Percentiles rank a stretch among this genome's conserved stretches.
Evolutionary conservation across 495 filamentous ascomycete genomes (phyloP).

Genomic region (Venustampulla echinocandica): DNA sequence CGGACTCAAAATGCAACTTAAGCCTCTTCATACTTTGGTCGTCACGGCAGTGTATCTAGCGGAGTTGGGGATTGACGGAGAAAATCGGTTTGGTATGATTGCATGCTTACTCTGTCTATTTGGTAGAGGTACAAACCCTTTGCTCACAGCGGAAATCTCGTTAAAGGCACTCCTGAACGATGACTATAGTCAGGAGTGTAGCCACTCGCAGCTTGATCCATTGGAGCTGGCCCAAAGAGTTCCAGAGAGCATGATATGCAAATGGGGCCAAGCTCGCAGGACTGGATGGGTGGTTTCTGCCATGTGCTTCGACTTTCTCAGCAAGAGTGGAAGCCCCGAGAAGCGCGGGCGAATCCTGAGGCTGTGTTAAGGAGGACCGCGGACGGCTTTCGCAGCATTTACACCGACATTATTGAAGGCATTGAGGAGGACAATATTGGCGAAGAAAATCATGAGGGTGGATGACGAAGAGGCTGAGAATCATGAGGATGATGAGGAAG

Average conservation of each 20-base stretch:
- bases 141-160: slow-evolving; percentile 15
- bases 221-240: slow-evolving; percentile 7
- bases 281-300: slow-evolving; percentile 15
- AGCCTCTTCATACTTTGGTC: slow-evolving; percentile 32
- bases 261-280: slow-evolving; percentile 8
- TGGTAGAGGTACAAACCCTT: slow-evolving; percentile 17
- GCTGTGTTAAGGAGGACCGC: background rate
- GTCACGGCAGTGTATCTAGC: slow-evolving; percentile 29
- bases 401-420: slow-evolving; percentile 7
- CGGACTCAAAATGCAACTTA: slow-evolving; percentile 26
- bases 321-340: slow-evolving; percentile 5
- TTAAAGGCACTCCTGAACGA: slow-evolving; percentile 5
- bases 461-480: background rate
- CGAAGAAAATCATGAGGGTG: slow-evolving; percentile 1
- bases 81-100: slow-evolving; percentile 34
- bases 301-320: slow-evolving; percentile 6
- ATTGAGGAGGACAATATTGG: background rate
- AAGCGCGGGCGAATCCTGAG: background rate
- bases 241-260: slow-evolving; percentile 3
- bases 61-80: slow-evolving; percentile 24
- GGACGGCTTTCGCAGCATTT: slow-evolving; percentile 5
- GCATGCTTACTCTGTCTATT: slow-evolving; percentile 32
- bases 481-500: background rate
- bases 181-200: slow-evolving; percentile 1
- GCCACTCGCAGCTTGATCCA: slow-evolving; percentile 5